Evolutionary conservation across 257 asterid species (phyloP), one percentile per base, ranked within the genome.

Genomic region (Nicotiana tabacum): DNA sequence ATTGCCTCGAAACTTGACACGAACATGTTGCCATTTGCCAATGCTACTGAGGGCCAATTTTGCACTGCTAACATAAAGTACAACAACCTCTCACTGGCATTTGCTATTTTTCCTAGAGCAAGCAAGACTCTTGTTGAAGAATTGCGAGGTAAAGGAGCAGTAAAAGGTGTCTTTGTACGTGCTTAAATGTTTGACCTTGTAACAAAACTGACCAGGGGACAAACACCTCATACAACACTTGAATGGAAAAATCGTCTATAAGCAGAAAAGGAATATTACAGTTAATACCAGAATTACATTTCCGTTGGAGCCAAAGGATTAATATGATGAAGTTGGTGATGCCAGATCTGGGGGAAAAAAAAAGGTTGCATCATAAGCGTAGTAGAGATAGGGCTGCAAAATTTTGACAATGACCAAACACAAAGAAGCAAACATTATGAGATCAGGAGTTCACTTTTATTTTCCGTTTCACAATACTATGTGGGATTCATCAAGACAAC

Each of bases 281-380:
- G 64, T 76, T 76, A 29, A 76, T 74, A 27, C 80, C 64, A 13
- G 80, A 74, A 74, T 48, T 74, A 74, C 64, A 76, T 76, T 76
- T 76, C 27, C 80, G 53, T 27, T 76, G 62, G 43, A 76, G 80
- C 24, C 80, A 76, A 58, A 58, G 43, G 29, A 76, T 76, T 48
- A 27, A 27, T 76, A 76, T 48, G 62, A 48, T 21, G 29, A 76
- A 15, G 64, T 76, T 51, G 80, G 80, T 76, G 80, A 76, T 76
- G 43, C 80, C 80, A 76, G 80, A 13, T 74, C 64, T 76, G 62
- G 0, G 4, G 2, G 21, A 74, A 30, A 51, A 48, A 72, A 64
- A 62, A 74, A 74, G 43, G 64, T 72, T 72, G 37, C 78, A 70
- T 43, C 78, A 43, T 74, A 48, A 48, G 79, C 39, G 2, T 35